phyloP scores from a whole-genome alignment of 768 basidiomycete species.

The Macrolepiota dolichaula region DNA sequence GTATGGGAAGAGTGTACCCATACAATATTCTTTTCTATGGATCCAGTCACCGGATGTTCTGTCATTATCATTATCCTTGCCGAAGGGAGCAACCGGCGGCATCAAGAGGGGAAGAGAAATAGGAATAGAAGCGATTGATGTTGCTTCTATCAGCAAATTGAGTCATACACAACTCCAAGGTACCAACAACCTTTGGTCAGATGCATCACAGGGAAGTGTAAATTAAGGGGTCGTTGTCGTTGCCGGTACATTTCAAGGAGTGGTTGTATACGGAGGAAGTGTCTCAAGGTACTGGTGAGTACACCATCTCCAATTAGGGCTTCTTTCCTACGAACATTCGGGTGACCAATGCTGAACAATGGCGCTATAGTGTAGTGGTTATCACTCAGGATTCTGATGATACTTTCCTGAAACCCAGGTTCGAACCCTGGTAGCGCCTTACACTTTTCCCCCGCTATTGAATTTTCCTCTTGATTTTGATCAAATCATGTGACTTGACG shows the following conservation, averaged over 20 bases:
- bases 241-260: too few species aligned
- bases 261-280: too few species aligned
- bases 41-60: background rate
- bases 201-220: too few species aligned
- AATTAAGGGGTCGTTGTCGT: too few species aligned
- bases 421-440: constrained; percentile 22
- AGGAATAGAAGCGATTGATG: too few species aligned
- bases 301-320: too few species aligned
- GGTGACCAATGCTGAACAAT: background rate
- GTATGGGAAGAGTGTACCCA: background rate
- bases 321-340: too few species aligned
- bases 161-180: background rate
- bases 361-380: constrained; percentile 21
- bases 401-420: constrained; percentile 20
- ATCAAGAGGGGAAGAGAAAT: background rate
- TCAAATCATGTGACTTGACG: background rate
- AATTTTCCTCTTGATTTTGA: background rate
- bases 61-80: background rate
- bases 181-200: too few species aligned
- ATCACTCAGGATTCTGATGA: constrained; percentile 20
- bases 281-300: too few species aligned
- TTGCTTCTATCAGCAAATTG: background rate
- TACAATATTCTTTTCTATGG: background rate
- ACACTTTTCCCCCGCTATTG: too few species aligned
- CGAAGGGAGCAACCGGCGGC: background rate